Evolutionary conservation across 106 monocot genomes (phyloP).

Genomic region (Dendrobium chrysotoxum): DNA sequence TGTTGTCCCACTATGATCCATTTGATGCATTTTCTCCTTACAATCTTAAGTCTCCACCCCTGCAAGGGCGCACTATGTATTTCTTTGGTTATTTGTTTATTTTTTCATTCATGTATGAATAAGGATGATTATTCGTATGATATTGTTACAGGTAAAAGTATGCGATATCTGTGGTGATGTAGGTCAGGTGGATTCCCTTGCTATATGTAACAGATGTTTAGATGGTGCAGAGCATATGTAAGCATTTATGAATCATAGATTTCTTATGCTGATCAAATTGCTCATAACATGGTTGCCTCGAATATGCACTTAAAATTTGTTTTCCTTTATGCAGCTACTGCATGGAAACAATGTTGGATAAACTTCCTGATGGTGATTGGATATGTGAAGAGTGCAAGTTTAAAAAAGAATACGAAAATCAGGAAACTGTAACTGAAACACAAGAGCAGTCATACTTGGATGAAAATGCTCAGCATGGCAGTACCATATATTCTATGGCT

Average conservation of each 20-base stretch:
- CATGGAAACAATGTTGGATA: slow-evolving; percentile 65
- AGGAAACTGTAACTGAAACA: slow-evolving; percentile 15
- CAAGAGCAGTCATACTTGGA: slow-evolving; percentile 13
- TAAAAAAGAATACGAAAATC: slow-evolving; percentile 25
- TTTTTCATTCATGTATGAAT: not conserved
- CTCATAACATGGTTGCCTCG: not conserved
- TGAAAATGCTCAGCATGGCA: slow-evolving; percentile 26
- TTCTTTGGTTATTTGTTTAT: not conserved
- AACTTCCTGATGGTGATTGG: slow-evolving; percentile 93
- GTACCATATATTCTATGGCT: slow-evolving; percentile 14
- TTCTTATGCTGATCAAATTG: not conserved
- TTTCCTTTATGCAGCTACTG: slow-evolving; percentile 66
- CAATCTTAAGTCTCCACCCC: not conserved
- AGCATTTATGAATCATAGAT: slow-evolving; percentile 22
- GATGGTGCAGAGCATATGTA: slow-evolving; percentile 99
- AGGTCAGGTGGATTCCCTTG: slow-evolving; percentile 77
- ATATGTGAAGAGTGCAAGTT: slow-evolving; percentile 84
- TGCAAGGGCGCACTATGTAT: not conserved
- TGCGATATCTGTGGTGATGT: slow-evolving; percentile 99
- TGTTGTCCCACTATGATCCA: not conserved
- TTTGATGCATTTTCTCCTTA: not conserved
- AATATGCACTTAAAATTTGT: slow-evolving; percentile 1
- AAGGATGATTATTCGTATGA: slow-evolving; percentile 6
- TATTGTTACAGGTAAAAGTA: slow-evolving; percentile 69
- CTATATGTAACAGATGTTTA: slow-evolving; percentile 75